Conservation (phyloP, 768 basidiomycete genomes). For the Hebeloma cylindrosporum region DNA sequence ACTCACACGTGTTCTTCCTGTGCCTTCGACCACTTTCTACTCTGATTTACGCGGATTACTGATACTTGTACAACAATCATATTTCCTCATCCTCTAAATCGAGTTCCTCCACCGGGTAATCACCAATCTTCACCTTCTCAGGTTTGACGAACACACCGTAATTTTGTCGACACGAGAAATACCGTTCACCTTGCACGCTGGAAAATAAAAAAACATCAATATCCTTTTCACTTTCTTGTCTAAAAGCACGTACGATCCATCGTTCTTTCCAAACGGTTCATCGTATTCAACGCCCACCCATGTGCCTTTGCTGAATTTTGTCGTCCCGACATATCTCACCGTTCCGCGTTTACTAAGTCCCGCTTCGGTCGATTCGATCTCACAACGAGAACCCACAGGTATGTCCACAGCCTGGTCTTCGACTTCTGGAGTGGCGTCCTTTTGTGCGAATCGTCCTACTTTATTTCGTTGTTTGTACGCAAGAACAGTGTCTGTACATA, state of each 20-base stretch:
- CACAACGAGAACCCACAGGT: conserved; percentile 72
- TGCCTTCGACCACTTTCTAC: conserved; percentile 36
- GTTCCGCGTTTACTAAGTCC: conserved; percentile 78
- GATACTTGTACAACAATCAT: not conserved
- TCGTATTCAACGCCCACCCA: conserved; percentile 97
- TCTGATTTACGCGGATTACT: not conserved
- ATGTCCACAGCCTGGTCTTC: conserved; percentile 44
- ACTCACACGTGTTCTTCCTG: conserved; percentile 36
- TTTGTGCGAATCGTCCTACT: conserved; percentile 83
- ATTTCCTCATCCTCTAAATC: conserved; percentile 45
- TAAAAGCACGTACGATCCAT: conserved; percentile 75
- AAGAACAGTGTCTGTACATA: conserved; percentile 75
- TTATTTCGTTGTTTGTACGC: conserved; percentile 85
- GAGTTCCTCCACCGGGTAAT: conserved; percentile 84
- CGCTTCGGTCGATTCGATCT: conserved; percentile 71
- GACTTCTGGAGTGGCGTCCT: conserved; percentile 32
- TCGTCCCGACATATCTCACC: conserved; percentile 81
- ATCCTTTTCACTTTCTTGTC: conserved; percentile 2
- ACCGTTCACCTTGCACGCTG: conserved; percentile 83
- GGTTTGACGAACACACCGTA: conserved; percentile 87
- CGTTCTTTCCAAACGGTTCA: conserved; percentile 93
- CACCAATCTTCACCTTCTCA: conserved; percentile 78
- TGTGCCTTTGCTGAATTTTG: conserved; percentile 68
- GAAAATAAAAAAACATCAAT: conserved; percentile 5
- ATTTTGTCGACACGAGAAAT: conserved; percentile 76